Base-by-base conservation (phyloP, 176 grass and related monocot species). In the Typha latifolia region DNA sequence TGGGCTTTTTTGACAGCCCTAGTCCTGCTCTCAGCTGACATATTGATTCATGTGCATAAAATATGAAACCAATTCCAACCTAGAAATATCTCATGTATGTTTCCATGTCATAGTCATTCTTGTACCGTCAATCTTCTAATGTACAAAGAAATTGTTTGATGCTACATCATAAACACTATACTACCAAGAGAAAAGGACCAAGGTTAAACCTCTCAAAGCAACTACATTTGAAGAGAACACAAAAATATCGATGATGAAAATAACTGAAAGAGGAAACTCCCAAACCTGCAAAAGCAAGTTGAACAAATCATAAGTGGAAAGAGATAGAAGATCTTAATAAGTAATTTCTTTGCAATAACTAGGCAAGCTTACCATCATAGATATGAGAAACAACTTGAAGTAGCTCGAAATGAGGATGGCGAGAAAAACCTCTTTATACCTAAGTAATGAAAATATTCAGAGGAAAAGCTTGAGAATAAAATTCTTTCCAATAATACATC, bases 221-320 rank as follows among this genome's bases (percentile, higher is more conserved):
- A 97, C 82, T 62, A 73, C 72, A 81, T 97, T 97, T 80, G 93
- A 97, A 69, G 85, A 86, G 48, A 92, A 83, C 75, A 92, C 82
- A 82, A 89, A 88, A 73, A 91, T 65, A 50, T 89, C 82, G 65
- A 92, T 77, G 49, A 92, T 82, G 27, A 85, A 71, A 80, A 92
- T 57, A 80, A 84, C 75, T 64, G 88, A 97, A 81, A 75, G 75
- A 67, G 88, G 88, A 62, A 91, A 96, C 57, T 89, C 85, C 93
- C 93, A 97, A 72, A 92, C 78, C 93, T 92, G 78, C 37, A 79
- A 75, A 59, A 59, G 16, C 16, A 59, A 86, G 64, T 81, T 32
- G 3, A 43, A 70, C 51, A 71, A 29, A 61, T 16, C 12, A 21
- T 68, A 50, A 21, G 62, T 57, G 20, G 21, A 72, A 47, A 59